Evolutionary conservation across 1,284 basidiomycete genomes (phyloP).

Genomic region (Papiliotrema flavescens): DNA sequence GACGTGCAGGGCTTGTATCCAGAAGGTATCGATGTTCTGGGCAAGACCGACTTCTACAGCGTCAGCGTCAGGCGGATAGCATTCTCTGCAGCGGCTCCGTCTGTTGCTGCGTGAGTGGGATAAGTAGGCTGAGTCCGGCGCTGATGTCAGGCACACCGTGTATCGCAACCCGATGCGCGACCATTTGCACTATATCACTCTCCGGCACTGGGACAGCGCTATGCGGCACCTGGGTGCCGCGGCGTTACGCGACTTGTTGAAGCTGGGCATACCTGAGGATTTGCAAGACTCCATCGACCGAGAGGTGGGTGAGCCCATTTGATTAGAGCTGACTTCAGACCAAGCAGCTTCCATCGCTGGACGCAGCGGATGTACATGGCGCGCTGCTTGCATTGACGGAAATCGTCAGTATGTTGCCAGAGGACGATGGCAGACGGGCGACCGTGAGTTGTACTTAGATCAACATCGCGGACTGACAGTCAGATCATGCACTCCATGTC

Average conservation of each 20-base stretch:
- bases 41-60: conserved; percentile 90
- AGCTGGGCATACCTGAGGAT: conserved; percentile 46
- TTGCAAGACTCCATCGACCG: conserved; percentile 28
- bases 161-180: conserved; percentile 70
- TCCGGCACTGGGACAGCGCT: conserved; percentile 84
- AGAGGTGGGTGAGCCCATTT: conserved; percentile 27
- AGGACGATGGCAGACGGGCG: conserved; percentile 10
- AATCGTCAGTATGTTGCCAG: conserved; percentile 52
- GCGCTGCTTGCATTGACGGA: conserved; percentile 70
- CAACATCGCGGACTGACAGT: not conserved
- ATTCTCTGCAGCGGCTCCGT: conserved; percentile 75
- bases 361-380: conserved; percentile 74
- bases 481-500: conserved; percentile 45
- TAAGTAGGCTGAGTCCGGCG: not conserved
- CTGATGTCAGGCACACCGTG: conserved; percentile 50
- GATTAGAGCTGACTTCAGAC: conserved; percentile 50
- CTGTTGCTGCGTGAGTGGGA: conserved; percentile 70
- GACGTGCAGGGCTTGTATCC: conserved; percentile 70
- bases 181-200: conserved; percentile 69
- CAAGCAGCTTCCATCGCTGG: conserved; percentile 60
- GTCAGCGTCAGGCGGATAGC: conserved; percentile 81
- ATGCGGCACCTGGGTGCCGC: conserved; percentile 79
- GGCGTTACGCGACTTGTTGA: conserved; percentile 67
- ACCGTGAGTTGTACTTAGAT: conserved; percentile 3
- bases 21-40: conserved; percentile 88